Percentiles rank a stretch among this genome's conserved stretches.
These are phyloP conservation scores for Dendrocalamus latiflorus DNA, from an alignment of 202 grass and related monocot genomes.

Conservation along the genomic window DNA sequence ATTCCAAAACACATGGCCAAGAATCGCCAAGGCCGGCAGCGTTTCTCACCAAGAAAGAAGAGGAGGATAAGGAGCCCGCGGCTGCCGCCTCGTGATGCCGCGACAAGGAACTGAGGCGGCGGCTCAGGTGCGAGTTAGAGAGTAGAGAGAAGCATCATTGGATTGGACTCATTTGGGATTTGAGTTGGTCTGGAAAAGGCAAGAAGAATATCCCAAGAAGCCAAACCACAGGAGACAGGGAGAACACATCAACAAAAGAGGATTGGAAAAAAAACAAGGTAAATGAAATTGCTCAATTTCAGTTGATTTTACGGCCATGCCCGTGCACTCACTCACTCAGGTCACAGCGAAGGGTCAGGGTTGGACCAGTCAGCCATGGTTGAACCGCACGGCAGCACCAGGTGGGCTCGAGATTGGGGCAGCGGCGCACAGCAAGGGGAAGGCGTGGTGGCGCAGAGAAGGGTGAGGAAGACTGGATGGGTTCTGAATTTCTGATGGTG, in stretches of 20 bases:
- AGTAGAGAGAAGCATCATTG: background rate
- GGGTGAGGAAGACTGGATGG: too few species aligned
- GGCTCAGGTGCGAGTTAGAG: background rate
- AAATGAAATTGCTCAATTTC: too few species aligned
- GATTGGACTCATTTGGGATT: conserved; percentile 23
- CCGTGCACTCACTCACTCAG: background rate
- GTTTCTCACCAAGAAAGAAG: conserved; percentile 27
- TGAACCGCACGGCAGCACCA: too few species aligned
- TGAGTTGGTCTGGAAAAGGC: conserved; percentile 33
- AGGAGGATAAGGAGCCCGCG: conserved; percentile 11
- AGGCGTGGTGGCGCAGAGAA: too few species aligned
- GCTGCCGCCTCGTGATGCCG: conserved; percentile 32
- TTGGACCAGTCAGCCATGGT: too few species aligned
- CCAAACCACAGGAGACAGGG: conserved; percentile 23
- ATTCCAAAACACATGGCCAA: background rate
- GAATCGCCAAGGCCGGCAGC: background rate
- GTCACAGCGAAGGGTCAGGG: too few species aligned
- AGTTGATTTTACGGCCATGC: conserved; percentile 6
- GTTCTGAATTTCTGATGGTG: too few species aligned
- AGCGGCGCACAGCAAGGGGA: too few species aligned
- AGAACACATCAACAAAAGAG: background rate
- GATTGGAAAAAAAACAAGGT: too few species aligned
- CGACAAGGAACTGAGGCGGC: background rate
- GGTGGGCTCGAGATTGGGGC: too few species aligned
- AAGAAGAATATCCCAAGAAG: conserved; percentile 45